Base-by-base conservation (phyloP, 768 basidiomycete genomes). In the Mycena polygramma region DNA sequence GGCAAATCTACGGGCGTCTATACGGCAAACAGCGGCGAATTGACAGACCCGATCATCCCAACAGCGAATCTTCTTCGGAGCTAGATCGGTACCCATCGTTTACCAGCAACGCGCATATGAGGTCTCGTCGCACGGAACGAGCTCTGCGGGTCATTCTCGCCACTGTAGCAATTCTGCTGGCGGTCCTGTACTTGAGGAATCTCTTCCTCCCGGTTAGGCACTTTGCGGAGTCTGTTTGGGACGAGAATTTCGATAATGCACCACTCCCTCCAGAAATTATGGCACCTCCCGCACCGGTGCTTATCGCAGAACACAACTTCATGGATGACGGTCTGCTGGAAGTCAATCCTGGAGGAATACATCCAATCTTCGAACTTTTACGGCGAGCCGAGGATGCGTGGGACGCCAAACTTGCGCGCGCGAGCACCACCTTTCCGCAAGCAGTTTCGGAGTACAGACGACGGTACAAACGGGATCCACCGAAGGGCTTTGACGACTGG, bases 401-500 rank as follows among this genome's bases (percentile, higher is more conserved):
- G 86, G 37, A 20, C 19, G 81, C 80, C 0, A 85, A 91, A 73
- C 83, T 96, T 36, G 78, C 83, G 9, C 83, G 85, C 61, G 94
- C 96, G 73, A 96, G 94, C 80, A 89, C 86, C 75, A 93, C 92
- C 2, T 81, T 98, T 19, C 83, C 84, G 36, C 85, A 91, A 39
- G 96, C 95, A 4, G 93, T 94, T 1, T 76, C 78, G 22, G 95
- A 96, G 78, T 98, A 98, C 79, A 84, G 82, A 65, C 83, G 86
- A 66, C 84, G 95, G 66, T 96, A 96, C 80, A 84, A 82, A n/a
- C 86, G 93, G 51, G 81, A 88, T 57, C 97, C 96, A 7, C 96
- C 97, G 0, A 88, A 86, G 60, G 96, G 96, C 0, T 98, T 98
- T 71, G 95, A 95, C 77, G 82, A 86, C 39, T 97, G 96, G 95